A percentile compares a stretch with the other conserved stretches of the same genome.
phyloP scores from a whole-genome alignment of 2,329 filamentous ascomycete genomes.

The Mycosphaerelloides madeirae region DNA sequence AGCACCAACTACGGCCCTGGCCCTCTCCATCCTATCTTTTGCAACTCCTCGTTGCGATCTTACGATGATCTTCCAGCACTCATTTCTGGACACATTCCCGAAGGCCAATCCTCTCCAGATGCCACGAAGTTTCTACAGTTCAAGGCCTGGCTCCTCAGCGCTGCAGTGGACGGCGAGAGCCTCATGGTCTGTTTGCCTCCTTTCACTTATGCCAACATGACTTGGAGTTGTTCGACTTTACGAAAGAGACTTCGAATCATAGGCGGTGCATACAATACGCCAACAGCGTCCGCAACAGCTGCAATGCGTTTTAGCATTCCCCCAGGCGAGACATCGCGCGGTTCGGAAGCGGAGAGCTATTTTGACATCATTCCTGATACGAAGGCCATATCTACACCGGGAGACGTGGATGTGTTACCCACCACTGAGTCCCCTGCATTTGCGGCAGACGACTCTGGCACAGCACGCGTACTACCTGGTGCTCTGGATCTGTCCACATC shows the following conservation, averaged over 20 bases:
- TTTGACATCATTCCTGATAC: conserved; percentile 18
- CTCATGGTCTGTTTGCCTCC: conserved; percentile 52
- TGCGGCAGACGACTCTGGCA: not conserved
- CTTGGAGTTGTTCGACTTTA: conserved; percentile 68
- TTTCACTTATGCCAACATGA: conserved; percentile 58
- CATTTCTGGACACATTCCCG: conserved; percentile 48
- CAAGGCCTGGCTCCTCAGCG: conserved; percentile 63
- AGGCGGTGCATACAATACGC: conserved; percentile 44
- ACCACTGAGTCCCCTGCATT: no score
- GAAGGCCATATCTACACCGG: conserved; percentile 7
- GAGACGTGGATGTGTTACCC: conserved; percentile 17
- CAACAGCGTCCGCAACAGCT: conserved; percentile 15
- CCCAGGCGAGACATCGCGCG: conserved; percentile 6
- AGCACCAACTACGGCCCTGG: conserved; percentile 50
- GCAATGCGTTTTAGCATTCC: conserved; percentile 26
- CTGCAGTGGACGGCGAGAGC: conserved; percentile 49
- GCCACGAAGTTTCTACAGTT: conserved; percentile 56
- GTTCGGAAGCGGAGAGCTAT: conserved; percentile 26
- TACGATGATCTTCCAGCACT: conserved; percentile 53
- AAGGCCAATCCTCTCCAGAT: conserved; percentile 30
- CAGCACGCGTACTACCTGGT: conserved; percentile 2
- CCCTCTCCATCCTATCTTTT: conserved; percentile 60
- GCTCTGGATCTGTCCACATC: conserved; percentile 18
- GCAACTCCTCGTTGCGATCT: conserved; percentile 62
- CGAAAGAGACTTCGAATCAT: conserved; percentile 65